These are phyloP conservation scores for Fusarium sp. DNA, from an alignment of 2,329 filamentous ascomycete genomes.

Conservation along the genomic window DNA sequence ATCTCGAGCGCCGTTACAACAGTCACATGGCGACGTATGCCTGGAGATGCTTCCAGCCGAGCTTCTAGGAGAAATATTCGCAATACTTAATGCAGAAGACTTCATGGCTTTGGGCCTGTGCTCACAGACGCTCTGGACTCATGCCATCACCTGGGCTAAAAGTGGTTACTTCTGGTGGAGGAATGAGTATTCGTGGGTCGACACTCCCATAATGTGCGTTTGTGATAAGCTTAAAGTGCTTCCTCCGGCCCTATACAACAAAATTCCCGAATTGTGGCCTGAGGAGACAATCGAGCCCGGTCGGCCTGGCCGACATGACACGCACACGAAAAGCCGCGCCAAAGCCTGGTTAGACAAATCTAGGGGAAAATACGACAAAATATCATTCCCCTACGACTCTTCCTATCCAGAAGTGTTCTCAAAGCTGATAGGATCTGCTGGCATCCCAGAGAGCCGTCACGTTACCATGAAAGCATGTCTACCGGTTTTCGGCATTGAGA, in stretches of 20 bases:
- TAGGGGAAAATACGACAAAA: not conserved
- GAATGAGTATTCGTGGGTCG: conserved; percentile 13
- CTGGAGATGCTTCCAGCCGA: conserved; percentile 14
- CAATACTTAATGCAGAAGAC: not conserved
- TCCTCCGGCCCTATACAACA: not conserved
- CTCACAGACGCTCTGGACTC: conserved; percentile 10
- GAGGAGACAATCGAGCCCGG: not conserved
- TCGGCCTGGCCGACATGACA: too few relatives aligned
- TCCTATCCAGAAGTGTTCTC: not conserved
- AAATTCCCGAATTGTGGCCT: not conserved
- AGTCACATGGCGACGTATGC: fast-evolving
- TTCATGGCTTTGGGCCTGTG: conserved; percentile 5
- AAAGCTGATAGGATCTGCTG: not conserved
- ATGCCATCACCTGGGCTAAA: not conserved
- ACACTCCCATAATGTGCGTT: conserved; percentile 11
- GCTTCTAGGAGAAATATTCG: not conserved
- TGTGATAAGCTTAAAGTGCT: not conserved
- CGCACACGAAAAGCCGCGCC: not conserved
- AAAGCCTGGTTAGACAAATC: not conserved
- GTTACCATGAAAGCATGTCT: not conserved
- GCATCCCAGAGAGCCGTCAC: not conserved
- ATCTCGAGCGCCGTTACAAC: not conserved
- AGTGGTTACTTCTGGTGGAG: not conserved
- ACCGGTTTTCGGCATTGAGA: not conserved
- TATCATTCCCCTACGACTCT: not conserved